phyloP scores from a whole-genome alignment of 2,329 filamentous ascomycete genomes.

The Myriosclerotinia scirpicola region DNA sequence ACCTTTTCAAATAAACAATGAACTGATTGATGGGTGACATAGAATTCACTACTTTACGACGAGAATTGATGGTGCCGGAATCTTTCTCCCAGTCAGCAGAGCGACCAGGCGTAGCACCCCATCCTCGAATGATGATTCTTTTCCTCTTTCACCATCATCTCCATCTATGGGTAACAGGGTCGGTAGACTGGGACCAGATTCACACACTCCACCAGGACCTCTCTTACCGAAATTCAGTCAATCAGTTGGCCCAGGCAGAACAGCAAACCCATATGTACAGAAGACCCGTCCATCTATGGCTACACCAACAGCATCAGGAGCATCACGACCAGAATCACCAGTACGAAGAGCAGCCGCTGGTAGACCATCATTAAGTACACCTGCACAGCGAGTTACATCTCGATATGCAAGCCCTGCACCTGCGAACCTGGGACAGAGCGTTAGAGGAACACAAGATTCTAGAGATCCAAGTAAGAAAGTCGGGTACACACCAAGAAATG shows the following conservation, averaged over 20 bases:
- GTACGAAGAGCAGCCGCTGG: conserved; percentile 64
- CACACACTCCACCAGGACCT: conserved; percentile 64
- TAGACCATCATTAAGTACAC: conserved; percentile 57
- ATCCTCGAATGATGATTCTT: conserved; percentile 51
- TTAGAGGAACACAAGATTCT: conserved; percentile 53
- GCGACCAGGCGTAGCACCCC: conserved; percentile 66
- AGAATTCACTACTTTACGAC: conserved; percentile 81
- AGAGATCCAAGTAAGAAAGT: conserved; percentile 61
- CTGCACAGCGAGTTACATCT: conserved; percentile 51
- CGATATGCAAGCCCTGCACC: conserved; percentile 64
- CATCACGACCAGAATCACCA: conserved; percentile 76
- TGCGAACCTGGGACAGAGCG: conserved; percentile 62
- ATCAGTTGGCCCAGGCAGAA: conserved; percentile 71
- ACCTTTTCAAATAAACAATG: conserved; percentile 18
- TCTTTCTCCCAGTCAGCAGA: conserved; percentile 87
- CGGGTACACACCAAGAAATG: conserved; percentile 47
- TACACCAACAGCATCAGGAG: conserved; percentile 50
- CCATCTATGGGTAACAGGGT: conserved; percentile 55
- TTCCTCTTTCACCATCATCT: conserved; percentile 69
- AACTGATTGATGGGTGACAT: conserved; percentile 34
- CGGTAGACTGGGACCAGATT: conserved; percentile 49
- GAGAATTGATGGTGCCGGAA: conserved; percentile 75
- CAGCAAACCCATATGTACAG: conserved; percentile 70
- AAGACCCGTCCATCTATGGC: conserved; percentile 75
- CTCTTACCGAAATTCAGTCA: conserved; percentile 80